Evolutionary conservation across 2,329 filamentous ascomycete species (phyloP), one percentile per base, ranked within the genome.

Genomic region (Bipolaris cookei): DNA sequence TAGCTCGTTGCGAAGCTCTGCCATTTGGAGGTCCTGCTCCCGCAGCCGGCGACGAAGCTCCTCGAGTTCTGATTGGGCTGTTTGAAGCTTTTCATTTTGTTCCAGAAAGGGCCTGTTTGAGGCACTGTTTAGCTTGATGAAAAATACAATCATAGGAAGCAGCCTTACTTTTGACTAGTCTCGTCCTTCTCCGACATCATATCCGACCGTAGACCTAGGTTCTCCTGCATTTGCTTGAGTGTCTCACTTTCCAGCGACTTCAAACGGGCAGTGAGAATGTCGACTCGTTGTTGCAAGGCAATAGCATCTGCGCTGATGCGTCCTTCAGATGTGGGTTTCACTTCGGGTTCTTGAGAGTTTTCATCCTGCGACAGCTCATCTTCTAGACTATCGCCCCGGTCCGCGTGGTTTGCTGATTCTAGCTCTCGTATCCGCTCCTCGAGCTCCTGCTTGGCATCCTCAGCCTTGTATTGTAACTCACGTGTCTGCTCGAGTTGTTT

Each of bases 401-500:
- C 64, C 2, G 55, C 60, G 35, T 70, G 66, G 13, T 56, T 70
- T 38, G 76, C 75, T 0, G 74, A 64, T 32, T 78, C 76, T 10
- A 78, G 66, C 3, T 81, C 79, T 13, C 78, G 75, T 41, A 82
- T 71, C 47, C 76, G 76, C 25, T 78, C 75, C 59, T 81, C 78
- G 6, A 82, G 74, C 44, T 82, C 80, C 45, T 78, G 75, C 30
- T 80, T 78, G 2, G 75, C 76, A 44, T 82, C 80, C 48, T 82
- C 79, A 25, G 81, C 80, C 25, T 78, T 77, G 52, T 78, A 77
- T 51, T 82, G 79, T 25, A 81, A 67, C 53, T 82, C 80, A 20
- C 76, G 73, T 34, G 78, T 78, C 37, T 80, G 79, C 53, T 82
- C 79, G 7, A 80, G 71, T 60, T 81, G 79, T 56, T 82, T 79